These are phyloP conservation scores for Penicillium simplicissimum DNA, from an alignment of 495 filamentous ascomycete genomes.

Conservation along the genomic window DNA sequence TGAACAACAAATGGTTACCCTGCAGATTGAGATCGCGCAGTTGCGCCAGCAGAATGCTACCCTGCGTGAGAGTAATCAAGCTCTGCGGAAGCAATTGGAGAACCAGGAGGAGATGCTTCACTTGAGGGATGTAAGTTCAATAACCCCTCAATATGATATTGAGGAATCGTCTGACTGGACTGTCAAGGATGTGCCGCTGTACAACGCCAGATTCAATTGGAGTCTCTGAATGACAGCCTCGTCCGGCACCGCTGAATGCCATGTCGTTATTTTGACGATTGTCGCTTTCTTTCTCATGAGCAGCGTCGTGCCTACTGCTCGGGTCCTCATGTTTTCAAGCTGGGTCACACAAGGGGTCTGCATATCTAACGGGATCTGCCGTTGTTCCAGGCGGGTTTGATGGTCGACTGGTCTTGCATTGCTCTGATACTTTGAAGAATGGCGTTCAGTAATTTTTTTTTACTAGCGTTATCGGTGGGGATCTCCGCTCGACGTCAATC, in stretches of 20 bases:
- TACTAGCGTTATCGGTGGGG: no score
- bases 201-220: neutral
- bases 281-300: no score
- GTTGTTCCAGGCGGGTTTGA: no score
- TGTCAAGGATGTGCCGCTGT: neutral
- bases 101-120: neutral
- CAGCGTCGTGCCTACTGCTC: no score
- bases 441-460: no score
- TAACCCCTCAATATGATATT: neutral
- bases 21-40: neutral
- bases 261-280: no score
- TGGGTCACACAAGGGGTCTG: no score
- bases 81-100: neutral
- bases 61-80: neutral
- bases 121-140: neutral
- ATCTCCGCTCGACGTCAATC: neutral
- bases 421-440: no score
- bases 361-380: no score
- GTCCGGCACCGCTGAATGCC: no score
- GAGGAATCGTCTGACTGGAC: neutral
- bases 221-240: neutral
- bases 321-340: no score
- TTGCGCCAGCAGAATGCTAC: neutral
- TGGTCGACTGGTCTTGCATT: no score
- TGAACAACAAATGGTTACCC: neutral